Conservation (phyloP, 352 stramenopile genomes). For the Globisporangium radiosum region DNA sequence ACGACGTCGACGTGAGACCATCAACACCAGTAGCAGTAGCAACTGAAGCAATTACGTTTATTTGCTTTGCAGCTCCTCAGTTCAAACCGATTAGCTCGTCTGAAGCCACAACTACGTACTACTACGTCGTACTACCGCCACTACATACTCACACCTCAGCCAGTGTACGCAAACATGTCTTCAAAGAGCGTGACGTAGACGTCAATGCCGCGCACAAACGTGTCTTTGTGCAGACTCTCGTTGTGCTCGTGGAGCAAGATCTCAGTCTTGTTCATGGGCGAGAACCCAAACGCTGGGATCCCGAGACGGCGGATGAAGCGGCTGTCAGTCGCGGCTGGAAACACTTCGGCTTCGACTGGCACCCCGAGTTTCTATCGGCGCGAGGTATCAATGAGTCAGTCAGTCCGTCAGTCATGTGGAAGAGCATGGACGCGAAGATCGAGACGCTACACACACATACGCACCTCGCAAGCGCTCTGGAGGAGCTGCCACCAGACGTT, state of each 20-base stretch:
- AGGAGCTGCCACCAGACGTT: slow-evolving; percentile 43
- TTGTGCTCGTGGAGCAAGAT: slow-evolving; percentile 95
- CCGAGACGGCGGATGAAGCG: slow-evolving; percentile 87
- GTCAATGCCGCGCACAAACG: slow-evolving; percentile 89
- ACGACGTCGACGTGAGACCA: too few species aligned
- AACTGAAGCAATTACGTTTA: too few species aligned
- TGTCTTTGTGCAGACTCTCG: slow-evolving; percentile 88
- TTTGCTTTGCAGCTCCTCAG: too few species aligned
- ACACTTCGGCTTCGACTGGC: slow-evolving; percentile 80
- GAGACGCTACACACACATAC: background rate
- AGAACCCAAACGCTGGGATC: slow-evolving; percentile 90
- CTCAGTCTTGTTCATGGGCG: slow-evolving; percentile 90
- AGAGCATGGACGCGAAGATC: background rate
- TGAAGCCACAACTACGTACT: too few species aligned
- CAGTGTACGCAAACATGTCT: slow-evolving; percentile 23
- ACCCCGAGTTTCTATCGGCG: slow-evolving; percentile 33
- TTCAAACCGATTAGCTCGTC: too few species aligned
- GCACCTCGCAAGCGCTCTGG: slow-evolving; percentile 26
- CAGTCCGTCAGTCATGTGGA: background rate
- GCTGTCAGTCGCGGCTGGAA: slow-evolving; percentile 91
- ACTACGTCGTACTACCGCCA: too few species aligned
- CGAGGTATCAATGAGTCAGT: background rate
- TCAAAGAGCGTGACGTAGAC: slow-evolving; percentile 60
- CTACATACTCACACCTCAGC: too few species aligned
- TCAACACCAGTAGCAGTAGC: too few species aligned